These are phyloP conservation scores for Colletotrichum gigasporum DNA, from an alignment of 2,329 filamentous ascomycete genomes.

Conservation along the genomic window DNA sequence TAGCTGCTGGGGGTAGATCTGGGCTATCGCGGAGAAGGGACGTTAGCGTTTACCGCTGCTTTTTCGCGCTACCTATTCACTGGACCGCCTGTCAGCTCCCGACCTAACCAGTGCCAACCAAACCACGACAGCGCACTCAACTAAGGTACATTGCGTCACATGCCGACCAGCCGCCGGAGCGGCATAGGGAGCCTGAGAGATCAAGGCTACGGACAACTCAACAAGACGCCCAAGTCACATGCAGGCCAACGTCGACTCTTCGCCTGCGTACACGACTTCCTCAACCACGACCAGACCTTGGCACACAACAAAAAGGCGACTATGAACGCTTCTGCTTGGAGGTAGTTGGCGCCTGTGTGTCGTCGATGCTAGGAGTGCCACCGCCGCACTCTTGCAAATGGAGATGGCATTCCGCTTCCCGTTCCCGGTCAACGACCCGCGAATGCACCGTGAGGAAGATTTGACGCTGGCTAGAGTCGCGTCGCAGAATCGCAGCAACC, in stretches of 20 bases:
- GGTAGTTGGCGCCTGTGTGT: slow-evolving; percentile 20
- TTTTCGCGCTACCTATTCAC: slow-evolving; percentile 7
- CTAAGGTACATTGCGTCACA: slow-evolving; percentile 35
- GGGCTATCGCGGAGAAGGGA: slow-evolving; percentile 7
- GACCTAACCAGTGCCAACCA: slow-evolving; percentile 16
- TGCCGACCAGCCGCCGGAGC: slow-evolving; percentile 25
- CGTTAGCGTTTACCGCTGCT: slow-evolving; percentile 8
- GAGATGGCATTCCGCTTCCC: slow-evolving; percentile 51
- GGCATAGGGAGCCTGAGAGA: neutral
- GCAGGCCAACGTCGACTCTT: neutral
- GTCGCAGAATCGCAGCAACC: slow-evolving; percentile 39
- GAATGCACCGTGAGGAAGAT: slow-evolving; percentile 49
- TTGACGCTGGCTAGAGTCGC: slow-evolving; percentile 43
- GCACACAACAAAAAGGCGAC: slow-evolving; percentile 1
- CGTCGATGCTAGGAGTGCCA: slow-evolving; percentile 18
- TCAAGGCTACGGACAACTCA: neutral
- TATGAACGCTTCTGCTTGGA: slow-evolving; percentile 17
- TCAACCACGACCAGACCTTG: neutral
- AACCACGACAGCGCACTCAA: slow-evolving; percentile 11
- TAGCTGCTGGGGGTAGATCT: slow-evolving; percentile 6
- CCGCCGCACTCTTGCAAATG: slow-evolving; percentile 9
- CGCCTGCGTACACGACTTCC: neutral
- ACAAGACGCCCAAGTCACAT: slow-evolving; percentile 19
- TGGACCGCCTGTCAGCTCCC: slow-evolving; percentile 7
- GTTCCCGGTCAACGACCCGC: slow-evolving; percentile 42